phyloP scores from a whole-genome alignment of 1,139 yeast genomes.

The Candida tetrigidarum region DNA sequence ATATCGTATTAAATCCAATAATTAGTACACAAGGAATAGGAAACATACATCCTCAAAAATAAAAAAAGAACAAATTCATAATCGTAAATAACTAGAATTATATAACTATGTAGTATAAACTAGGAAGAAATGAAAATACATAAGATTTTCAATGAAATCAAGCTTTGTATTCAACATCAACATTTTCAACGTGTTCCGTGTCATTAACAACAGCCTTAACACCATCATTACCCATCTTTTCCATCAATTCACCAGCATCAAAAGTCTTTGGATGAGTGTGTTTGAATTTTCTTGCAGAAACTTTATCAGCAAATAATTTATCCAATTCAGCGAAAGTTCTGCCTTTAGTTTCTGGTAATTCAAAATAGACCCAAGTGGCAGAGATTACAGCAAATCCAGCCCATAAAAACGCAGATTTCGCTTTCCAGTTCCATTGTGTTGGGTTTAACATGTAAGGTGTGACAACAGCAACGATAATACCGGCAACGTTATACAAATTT shows the following conservation, averaged over 20 bases:
- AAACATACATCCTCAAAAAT: too few species aligned
- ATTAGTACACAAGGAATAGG: too few species aligned
- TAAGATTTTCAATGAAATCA: too few species aligned
- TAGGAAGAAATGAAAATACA: too few species aligned
- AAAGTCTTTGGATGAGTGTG: conserved; percentile 21
- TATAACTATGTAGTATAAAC: too few species aligned
- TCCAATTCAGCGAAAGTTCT: conserved; percentile 67
- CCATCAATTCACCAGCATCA: conserved; percentile 37
- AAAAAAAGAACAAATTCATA: too few species aligned
- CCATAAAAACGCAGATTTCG: conserved; percentile 63
- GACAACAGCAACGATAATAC: conserved; percentile 47
- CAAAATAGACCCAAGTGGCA: conserved; percentile 52
- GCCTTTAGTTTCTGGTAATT: conserved; percentile 61
- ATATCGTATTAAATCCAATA: too few species aligned
- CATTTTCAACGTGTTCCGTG: conserved; percentile 17
- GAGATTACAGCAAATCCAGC: conserved; percentile 49
- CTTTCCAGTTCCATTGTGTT: conserved; percentile 59
- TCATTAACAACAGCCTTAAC: conserved; percentile 33
- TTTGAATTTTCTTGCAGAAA: conserved; percentile 49
- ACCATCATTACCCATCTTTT: conserved; percentile 39
- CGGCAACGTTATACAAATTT: conserved; percentile 47
- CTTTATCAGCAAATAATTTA: conserved; percentile 45
- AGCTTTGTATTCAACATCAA: conserved; percentile 12
- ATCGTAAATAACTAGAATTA: too few species aligned
- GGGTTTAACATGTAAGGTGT: conserved; percentile 66